Percentiles rank a stretch among this genome's conserved stretches.
These are phyloP conservation scores for Fusarium sp. DNA, from an alignment of 2,329 filamentous ascomycete species.

Conservation along the genomic window DNA sequence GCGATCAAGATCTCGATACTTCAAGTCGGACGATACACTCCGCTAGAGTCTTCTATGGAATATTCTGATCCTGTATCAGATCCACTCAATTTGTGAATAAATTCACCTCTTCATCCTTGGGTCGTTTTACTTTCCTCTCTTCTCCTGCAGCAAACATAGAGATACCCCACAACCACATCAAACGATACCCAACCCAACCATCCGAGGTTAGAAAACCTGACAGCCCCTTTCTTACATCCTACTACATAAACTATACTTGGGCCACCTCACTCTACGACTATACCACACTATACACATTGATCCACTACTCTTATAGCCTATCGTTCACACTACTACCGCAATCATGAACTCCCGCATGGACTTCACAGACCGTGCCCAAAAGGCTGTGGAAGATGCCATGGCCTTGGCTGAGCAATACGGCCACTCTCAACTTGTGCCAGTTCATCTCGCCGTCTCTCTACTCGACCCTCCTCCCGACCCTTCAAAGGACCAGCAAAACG, in stretches of 20 bases:
- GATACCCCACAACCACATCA: slow-evolving; percentile 24
- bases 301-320: slow-evolving; percentile 17
- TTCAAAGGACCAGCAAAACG: slow-evolving; percentile 88
- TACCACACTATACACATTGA: slow-evolving; percentile 14
- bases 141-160: slow-evolving; percentile 25
- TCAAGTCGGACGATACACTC: slow-evolving; percentile 40
- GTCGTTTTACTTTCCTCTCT: slow-evolving; percentile 27
- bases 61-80: slow-evolving; percentile 37
- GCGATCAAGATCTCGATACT: slow-evolving; percentile 45
- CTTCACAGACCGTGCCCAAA: slow-evolving; percentile 93
- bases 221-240: slow-evolving; percentile 25
- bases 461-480: slow-evolving; percentile 82
- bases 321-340: slow-evolving; percentile 29
- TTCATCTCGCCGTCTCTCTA: slow-evolving; percentile 89
- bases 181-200: slow-evolving; percentile 48
- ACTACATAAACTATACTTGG: slow-evolving; percentile 17
- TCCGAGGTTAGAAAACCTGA: slow-evolving; percentile 43
- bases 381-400: slow-evolving; percentile 91
- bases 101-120: slow-evolving; percentile 39
- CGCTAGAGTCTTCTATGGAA: slow-evolving; percentile 32
- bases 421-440: slow-evolving; percentile 90
- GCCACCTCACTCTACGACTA: slow-evolving; percentile 24
- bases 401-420: slow-evolving; percentile 89
- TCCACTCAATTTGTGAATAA: slow-evolving; percentile 48
- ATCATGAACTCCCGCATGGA: slow-evolving; percentile 85